Percentiles rank a stretch among this genome's conserved stretches.
phyloP scores from a whole-genome alignment of 2,329 filamentous ascomycete species.

The Colletotrichum liaoningense region DNA sequence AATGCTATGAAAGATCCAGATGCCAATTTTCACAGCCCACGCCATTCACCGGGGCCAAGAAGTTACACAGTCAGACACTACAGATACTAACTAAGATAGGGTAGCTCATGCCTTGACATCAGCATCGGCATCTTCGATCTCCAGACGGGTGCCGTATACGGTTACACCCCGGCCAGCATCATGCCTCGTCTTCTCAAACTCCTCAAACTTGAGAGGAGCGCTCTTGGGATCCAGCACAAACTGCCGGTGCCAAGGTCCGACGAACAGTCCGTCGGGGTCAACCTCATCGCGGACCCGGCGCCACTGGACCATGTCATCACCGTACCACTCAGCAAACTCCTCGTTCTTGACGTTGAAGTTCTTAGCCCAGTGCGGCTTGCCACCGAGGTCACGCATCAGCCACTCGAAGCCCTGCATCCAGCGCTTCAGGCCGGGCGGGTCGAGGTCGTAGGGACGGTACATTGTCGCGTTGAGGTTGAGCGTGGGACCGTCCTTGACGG shows the following conservation, averaged over 20 bases:
- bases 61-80: neutral
- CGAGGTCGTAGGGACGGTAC: constrained; percentile 82
- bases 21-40: neutral
- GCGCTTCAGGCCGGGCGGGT: constrained; percentile 79
- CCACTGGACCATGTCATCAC: constrained; percentile 73
- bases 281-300: constrained; percentile 74
- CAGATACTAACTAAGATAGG: neutral
- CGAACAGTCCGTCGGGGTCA: constrained; percentile 87
- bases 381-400: constrained; percentile 88
- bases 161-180: constrained; percentile 27
- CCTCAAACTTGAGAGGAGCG: constrained; percentile 49
- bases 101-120: neutral
- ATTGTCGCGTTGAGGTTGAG: constrained; percentile 92
- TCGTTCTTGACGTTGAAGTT: constrained; percentile 77
- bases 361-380: constrained; percentile 93
- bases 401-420: constrained; percentile 94
- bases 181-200: constrained; percentile 44
- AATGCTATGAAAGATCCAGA: neutral
- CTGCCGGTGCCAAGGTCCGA: constrained; percentile 89
- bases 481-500: constrained; percentile 74
- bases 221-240: constrained; percentile 63
- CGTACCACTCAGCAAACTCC: constrained; percentile 75
- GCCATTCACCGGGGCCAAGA: neutral
- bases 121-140: neutral
- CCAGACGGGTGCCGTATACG: constrained; percentile 22